A percentile compares a stretch with the other conserved stretches of the same genome.
phyloP scores from a whole-genome alignment of 208 protist species.

The Crithidia brevicula region DNA sequence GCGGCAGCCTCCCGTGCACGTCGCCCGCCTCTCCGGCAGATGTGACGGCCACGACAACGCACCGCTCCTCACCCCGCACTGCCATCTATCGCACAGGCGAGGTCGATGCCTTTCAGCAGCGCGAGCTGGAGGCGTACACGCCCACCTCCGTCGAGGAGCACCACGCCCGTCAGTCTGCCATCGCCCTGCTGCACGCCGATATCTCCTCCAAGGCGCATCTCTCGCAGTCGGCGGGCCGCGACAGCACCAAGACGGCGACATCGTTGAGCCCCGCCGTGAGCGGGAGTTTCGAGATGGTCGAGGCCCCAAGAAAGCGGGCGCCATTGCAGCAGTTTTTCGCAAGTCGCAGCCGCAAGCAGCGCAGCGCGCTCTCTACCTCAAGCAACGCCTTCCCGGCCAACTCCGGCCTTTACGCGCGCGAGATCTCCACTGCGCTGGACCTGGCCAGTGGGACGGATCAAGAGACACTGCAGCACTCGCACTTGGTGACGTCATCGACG shows the following conservation, averaged over 20 bases:
- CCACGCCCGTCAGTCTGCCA: slow-evolving; percentile 32
- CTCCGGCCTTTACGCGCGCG: not conserved
- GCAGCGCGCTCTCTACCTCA: slow-evolving; percentile 8
- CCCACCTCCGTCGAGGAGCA: slow-evolving; percentile 16
- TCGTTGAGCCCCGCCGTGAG: slow-evolving; percentile 1
- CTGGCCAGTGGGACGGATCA: slow-evolving; percentile 7
- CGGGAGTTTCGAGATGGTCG: slow-evolving; percentile 11
- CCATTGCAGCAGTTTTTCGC: slow-evolving; percentile 5
- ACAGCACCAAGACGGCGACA: not conserved
- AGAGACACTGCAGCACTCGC: slow-evolving; percentile 5
- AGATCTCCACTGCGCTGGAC: slow-evolving; percentile 10
- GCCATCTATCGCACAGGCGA: slow-evolving; percentile 18
- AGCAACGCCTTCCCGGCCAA: not conserved
- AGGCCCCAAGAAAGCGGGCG: slow-evolving; percentile 7
- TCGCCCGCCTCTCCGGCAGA: slow-evolving; percentile 19
- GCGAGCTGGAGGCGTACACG: slow-evolving; percentile 20
- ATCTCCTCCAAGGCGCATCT: not conserved
- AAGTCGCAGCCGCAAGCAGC: slow-evolving; percentile 2
- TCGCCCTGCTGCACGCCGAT: slow-evolving; percentile 33
- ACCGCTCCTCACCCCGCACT: slow-evolving; percentile 11
- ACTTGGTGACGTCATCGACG: not conserved
- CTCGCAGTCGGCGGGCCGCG: not conserved
- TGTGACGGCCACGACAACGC: slow-evolving; percentile 9
- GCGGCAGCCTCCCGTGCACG: slow-evolving; percentile 13
- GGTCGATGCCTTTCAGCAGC: slow-evolving; percentile 5